These are phyloP conservation scores for Euphorbia corollata DNA, from an alignment of 441 rosid genomes.

Conservation along the genomic window DNA sequence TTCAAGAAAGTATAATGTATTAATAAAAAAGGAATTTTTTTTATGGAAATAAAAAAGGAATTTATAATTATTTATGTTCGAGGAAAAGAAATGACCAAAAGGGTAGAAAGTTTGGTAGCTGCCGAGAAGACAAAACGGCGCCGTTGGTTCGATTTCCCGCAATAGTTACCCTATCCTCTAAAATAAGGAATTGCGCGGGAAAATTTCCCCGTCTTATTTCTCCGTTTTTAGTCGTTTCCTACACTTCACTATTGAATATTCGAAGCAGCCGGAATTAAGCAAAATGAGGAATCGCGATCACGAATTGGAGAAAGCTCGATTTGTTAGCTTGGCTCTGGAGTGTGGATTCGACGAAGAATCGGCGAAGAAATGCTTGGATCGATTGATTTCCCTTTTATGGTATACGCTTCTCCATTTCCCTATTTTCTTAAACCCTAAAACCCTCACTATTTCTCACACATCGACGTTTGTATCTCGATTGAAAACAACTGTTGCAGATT, in stretches of 20 bases:
- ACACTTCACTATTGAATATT: neutral
- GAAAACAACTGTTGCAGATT: neutral
- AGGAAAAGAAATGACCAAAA: too few relatives aligned
- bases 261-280: conserved; percentile 1
- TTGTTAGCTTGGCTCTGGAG: conserved; percentile 62
- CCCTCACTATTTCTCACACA: neutral
- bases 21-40: too few relatives aligned
- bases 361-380: conserved; percentile 54
- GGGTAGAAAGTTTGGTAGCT: too few relatives aligned
- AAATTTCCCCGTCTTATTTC: neutral
- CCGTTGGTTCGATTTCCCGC: neutral
- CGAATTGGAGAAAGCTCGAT: conserved; percentile 64
- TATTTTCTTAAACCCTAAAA: conserved; percentile 5
- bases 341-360: conserved; percentile 71
- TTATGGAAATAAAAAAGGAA: too few relatives aligned
- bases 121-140: neutral
- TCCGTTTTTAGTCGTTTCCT: neutral
- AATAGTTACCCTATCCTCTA: neutral
- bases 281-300: conserved; percentile 39
- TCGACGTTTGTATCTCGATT: neutral
- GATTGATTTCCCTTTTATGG: conserved; percentile 84
- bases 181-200: conserved; percentile 17
- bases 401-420: conserved; percentile 18
- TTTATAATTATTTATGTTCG: too few relatives aligned
- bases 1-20: too few relatives aligned